Conservation (phyloP, 192 early-diverging fungal genomes). For the Polychytrium aggregatum region DNA sequence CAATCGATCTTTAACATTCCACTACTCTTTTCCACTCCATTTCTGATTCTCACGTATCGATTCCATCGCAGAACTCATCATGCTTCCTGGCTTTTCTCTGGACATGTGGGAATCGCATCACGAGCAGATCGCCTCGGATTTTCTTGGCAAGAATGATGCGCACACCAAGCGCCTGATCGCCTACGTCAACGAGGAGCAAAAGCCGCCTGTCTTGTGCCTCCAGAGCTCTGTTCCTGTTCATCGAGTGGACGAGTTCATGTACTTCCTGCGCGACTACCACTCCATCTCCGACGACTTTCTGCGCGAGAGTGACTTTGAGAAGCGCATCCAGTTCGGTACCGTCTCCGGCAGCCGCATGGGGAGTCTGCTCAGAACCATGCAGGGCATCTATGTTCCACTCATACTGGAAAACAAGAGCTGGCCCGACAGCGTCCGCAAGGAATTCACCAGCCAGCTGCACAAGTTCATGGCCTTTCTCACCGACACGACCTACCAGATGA, state of each 20-base stretch:
- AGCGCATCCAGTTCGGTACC: slow-evolving; percentile 40
- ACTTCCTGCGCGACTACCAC: slow-evolving; percentile 23
- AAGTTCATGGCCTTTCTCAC: slow-evolving; percentile 56
- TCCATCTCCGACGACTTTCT: slow-evolving; percentile 1
- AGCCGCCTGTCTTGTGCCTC: too few relatives aligned
- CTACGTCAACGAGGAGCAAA: too few relatives aligned
- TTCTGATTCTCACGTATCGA: too few relatives aligned
- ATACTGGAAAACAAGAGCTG: slow-evolving; percentile 46
- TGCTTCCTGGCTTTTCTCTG: too few relatives aligned
- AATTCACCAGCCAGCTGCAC: slow-evolving; percentile 45
- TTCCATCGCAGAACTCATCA: too few relatives aligned
- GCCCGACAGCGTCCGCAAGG: slow-evolving; percentile 50
- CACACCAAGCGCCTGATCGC: too few relatives aligned
- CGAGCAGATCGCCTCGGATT: too few relatives aligned
- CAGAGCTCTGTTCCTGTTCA: too few relatives aligned
- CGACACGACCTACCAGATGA: slow-evolving; percentile 44
- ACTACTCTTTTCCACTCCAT: too few relatives aligned
- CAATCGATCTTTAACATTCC: too few relatives aligned
- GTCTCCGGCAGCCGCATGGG: slow-evolving; percentile 35
- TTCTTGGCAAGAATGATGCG: too few relatives aligned
- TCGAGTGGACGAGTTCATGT: slow-evolving; percentile 33
- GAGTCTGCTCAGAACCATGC: slow-evolving; percentile 40
- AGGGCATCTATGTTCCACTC: slow-evolving; percentile 47
- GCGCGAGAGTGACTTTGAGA: slow-evolving; percentile 31
- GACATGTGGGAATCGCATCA: too few relatives aligned